Percentiles rank a stretch among this genome's conserved stretches.
phyloP scores from a whole-genome alignment of 2,329 filamentous ascomycete genomes.

The Hypoxylon sp. region DNA sequence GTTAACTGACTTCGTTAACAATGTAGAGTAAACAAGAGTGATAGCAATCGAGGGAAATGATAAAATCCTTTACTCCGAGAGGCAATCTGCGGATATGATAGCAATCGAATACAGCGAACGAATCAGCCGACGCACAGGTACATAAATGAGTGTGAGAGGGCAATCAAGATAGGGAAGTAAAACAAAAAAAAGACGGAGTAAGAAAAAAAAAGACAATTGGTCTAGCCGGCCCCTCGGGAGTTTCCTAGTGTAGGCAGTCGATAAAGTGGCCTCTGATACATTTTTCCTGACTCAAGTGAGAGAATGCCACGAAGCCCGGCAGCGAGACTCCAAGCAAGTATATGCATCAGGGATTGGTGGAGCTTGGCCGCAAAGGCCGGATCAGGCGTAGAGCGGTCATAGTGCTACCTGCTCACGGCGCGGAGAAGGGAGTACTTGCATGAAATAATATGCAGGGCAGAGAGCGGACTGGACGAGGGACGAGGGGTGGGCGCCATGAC shows the following conservation, averaged over 20 bases:
- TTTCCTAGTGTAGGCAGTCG: conserved; percentile 46
- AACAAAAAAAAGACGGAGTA: conserved; percentile 12
- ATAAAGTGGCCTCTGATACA: conserved; percentile 39
- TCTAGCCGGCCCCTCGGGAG: conserved; percentile 39
- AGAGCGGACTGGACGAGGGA: conserved; percentile 46
- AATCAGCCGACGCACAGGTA: conserved; percentile 35
- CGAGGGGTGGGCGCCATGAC: conserved; percentile 28
- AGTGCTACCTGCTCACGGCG: conserved; percentile 45
- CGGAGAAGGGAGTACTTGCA: conserved; percentile 52
- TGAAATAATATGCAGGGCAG: conserved; percentile 51
- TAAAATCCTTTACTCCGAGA: conserved; percentile 33
- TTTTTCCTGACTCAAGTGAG: conserved; percentile 50
- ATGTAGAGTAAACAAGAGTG: conserved; percentile 10
- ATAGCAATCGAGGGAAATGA: conserved; percentile 21
- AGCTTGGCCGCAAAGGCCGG: conserved; percentile 46
- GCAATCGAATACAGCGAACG: conserved; percentile 28
- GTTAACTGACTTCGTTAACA: conserved; percentile 13
- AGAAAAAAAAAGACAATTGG: conserved; percentile 36
- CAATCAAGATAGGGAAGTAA: conserved; percentile 22
- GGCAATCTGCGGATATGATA: conserved; percentile 34
- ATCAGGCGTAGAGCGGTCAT: conserved; percentile 49
- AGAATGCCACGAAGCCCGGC: conserved; percentile 54
- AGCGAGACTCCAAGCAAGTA: conserved; percentile 49
- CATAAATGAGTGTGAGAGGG: conserved; percentile 30
- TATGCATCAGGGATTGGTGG: conserved; percentile 52